Evolutionary conservation across 345 rosid species (phyloP).

Genomic region (Linum trigynum): DNA sequence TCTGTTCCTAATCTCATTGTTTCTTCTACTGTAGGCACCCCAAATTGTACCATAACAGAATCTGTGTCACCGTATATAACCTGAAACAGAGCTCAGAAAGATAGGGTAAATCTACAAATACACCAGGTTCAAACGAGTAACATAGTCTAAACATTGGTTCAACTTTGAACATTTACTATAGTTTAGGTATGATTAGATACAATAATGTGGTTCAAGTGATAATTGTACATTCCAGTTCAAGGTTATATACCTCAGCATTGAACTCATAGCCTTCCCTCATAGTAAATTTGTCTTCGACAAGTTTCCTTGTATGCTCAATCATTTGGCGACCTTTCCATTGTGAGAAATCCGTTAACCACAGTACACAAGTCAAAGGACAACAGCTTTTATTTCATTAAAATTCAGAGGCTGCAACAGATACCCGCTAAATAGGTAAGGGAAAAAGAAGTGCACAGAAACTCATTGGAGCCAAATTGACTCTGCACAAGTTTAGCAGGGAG

Average conservation of each 20-base stretch:
- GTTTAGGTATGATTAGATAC: too few species aligned
- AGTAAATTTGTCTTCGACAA: slow-evolving; percentile 85
- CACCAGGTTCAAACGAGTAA: too few species aligned
- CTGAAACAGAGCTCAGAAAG: slow-evolving; percentile 24
- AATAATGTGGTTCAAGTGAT: too few species aligned
- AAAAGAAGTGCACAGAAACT: neutral
- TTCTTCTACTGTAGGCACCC: slow-evolving; percentile 60
- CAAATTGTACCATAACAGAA: slow-evolving; percentile 99
- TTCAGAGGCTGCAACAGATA: neutral
- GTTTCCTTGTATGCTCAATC: slow-evolving; percentile 93
- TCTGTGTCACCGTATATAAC: slow-evolving; percentile 97
- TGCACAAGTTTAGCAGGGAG: neutral
- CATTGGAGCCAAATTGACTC: neutral
- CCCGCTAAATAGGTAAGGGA: neutral
- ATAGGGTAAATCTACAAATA: neutral
- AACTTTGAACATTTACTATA: too few species aligned
- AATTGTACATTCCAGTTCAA: too few species aligned
- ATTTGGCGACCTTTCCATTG: slow-evolving; percentile 74
- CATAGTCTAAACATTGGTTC: too few species aligned
- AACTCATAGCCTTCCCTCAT: slow-evolving; percentile 59
- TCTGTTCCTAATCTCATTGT: slow-evolving; percentile 92
- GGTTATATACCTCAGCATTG: slow-evolving; percentile 66
- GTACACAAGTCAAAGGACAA: slow-evolving; percentile 3
- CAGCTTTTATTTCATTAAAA: neutral
- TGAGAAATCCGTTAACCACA: slow-evolving; percentile 21